phyloP scores from a whole-genome alignment of 352 stramenopile species.

The Nothophytophthora sp. region DNA sequence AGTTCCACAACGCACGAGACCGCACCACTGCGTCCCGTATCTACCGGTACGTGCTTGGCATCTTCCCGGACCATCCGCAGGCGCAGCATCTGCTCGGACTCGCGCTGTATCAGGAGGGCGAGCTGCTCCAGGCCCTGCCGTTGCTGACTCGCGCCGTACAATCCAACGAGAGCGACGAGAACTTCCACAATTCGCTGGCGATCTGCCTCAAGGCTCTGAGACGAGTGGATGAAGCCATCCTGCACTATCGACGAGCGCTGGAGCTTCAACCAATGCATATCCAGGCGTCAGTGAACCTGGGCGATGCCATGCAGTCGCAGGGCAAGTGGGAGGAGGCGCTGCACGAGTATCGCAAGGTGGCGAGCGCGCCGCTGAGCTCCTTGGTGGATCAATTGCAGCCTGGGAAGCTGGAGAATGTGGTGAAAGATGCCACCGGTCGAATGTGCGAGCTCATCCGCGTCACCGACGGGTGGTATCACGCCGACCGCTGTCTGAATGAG shows the following conservation, averaged over 20 bases:
- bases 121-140: constrained; percentile 25
- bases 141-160: constrained; percentile 46
- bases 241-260: constrained; percentile 48
- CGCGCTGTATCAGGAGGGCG: constrained; percentile 44
- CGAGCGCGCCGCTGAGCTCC: constrained; percentile 11
- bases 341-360: constrained; percentile 51
- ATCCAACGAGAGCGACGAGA: constrained; percentile 42
- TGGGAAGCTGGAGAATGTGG: constrained; percentile 22
- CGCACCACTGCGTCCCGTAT: constrained; percentile 32
- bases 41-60: constrained; percentile 52
- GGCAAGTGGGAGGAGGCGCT: constrained; percentile 63
- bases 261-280: constrained; percentile 47
- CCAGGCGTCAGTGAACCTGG: constrained; percentile 56
- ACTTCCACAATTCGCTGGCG: constrained; percentile 57
- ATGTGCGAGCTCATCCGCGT: constrained; percentile 59
- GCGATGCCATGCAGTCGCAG: constrained; percentile 36
- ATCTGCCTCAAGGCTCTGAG: constrained; percentile 48
- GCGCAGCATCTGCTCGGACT: constrained; percentile 59
- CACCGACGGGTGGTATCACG: constrained; percentile 43
- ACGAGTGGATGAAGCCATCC: constrained; percentile 41
- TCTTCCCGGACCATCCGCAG: constrained; percentile 45
- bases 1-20: constrained; percentile 39
- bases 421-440: constrained; percentile 37
- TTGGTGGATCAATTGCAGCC: constrained; percentile 16
- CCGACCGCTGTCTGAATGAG: constrained; percentile 56